Base-by-base conservation (phyloP, 208 protist genomes). In the Trypanosoma brucei region DNA sequence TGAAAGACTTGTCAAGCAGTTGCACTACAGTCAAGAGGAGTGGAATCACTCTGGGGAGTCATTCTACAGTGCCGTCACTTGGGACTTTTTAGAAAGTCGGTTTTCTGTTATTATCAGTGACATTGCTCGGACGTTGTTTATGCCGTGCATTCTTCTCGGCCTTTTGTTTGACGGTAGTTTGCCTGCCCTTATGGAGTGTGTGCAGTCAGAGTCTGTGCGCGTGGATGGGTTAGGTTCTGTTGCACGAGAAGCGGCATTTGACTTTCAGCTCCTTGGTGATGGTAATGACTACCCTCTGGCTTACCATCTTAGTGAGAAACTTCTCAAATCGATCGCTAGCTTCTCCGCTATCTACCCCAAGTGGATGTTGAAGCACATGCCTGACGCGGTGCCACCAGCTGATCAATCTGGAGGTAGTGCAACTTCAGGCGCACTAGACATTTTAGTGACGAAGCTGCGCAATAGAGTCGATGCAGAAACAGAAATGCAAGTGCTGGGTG, bases 191-290 rank as follows among this genome's bases (percentile, higher is more conserved):
- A 66, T 84, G 30, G 59, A 74, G n/a, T 75, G 75, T 36, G 63
- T 91, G 22, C 59, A 72, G 6, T 62, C 71, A 44, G 66, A 79
- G 62, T 83, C 84, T 55, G 81, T 74, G 3, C 59, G 59, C 39
- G 80, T 91, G 37, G 81, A 94, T 54, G 87, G 84, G 14, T 62
- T 94, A 60, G 87, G 87, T 37, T 88, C 82, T 9, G 78, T 93
- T n/a, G 73, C 76, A 5, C 64, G 60, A 30, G 81, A 75, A 3
- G 66, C 79, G 14, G 46, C 59, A 14, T 81, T 85, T 65, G 74
- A 78, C 6, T 34, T 54, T 1, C 40, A 52, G n/a, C 0, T n/a
- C 7, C 5, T 30, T 56, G 59, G 44, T 22, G 3, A 9, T 33
- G 44, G 33, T 48, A 45, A 49, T 51, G 63, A 55, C 9, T 34